Base-by-base conservation (phyloP, 2,329 filamentous ascomycete species). In the Cercospora sp. region DNA sequence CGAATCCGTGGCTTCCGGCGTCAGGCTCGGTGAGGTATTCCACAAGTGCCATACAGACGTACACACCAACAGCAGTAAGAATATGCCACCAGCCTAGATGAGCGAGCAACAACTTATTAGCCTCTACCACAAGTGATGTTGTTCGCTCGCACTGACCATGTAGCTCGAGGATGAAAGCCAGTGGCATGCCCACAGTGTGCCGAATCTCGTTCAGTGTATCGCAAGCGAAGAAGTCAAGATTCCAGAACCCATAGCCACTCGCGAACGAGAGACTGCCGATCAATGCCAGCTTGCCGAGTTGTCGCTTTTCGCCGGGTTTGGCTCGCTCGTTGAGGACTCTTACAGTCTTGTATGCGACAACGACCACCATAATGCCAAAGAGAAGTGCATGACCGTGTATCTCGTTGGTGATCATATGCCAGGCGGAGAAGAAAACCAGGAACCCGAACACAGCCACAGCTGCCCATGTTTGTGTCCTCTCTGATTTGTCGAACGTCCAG, bases 381-480 rank as follows among this genome's bases (percentile, higher is more conserved):
- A 58, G 53, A 24, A 58, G 53, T 5, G 26, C 26, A 10, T 58
- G 53, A 9, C 53, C 53, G 53, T 58, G n/a, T n/a, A 34, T 58
- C 53, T 58, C 53, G 9, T 58, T 32, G 16, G 53, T 58, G 53
- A 58, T 58, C 53, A 58, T 58, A 26, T 58, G 53, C 53, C 53
- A 58, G 30, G 53, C 18, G 13, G 53, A 58, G 53, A 58, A 58
- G 2, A 58, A n/a, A n/a, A 58, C 5, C 24, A 58, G 5, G 9
- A 58, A 58, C 6, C 13, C 53, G 26, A 58, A 58, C 12, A 58
- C 30, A 7, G 13, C 53, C 3, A 32, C 16, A 16, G 53, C 53
- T 32, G 53, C 53, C 13, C 13, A 34, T 30, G 53, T 58, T 13
- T 58, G 53, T 10, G 53, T 58, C 16, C 9, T 58, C 7, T 58